These are phyloP conservation scores for Acidiella bohemica DNA, from an alignment of 495 filamentous ascomycete species.

Conservation along the genomic window DNA sequence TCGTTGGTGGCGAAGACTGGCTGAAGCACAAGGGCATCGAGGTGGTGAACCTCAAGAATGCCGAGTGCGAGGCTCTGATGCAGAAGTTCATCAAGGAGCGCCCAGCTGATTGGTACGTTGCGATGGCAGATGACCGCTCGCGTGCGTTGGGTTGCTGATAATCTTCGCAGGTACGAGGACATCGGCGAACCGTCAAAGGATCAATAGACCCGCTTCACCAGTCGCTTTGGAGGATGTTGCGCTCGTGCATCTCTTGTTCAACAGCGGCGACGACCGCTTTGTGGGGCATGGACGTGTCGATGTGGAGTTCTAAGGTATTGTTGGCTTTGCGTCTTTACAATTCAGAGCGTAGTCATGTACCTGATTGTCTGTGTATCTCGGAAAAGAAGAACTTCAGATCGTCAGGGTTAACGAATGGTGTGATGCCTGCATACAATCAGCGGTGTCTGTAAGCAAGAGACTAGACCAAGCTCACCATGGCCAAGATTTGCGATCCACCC, in stretches of 20 bases:
- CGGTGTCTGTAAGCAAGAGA: background rate
- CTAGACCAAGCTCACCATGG: conserved; percentile 49
- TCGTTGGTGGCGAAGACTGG: conserved; percentile 64
- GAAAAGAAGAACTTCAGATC: conserved; percentile 85
- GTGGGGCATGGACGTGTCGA: conserved; percentile 5
- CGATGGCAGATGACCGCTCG: conserved; percentile 5
- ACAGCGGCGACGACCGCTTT: conserved; percentile 3
- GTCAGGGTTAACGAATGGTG: conserved; percentile 84
- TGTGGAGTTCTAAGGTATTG: conserved; percentile 10
- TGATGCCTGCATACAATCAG: conserved; percentile 48
- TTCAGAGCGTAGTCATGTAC: conserved; percentile 14
- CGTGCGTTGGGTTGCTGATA: background rate
- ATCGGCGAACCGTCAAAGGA: conserved; percentile 34
- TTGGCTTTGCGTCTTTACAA: conserved; percentile 11
- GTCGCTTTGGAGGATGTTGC: conserved; percentile 15
- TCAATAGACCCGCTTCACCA: too few relatives aligned
- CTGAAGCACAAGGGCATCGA: conserved; percentile 59
- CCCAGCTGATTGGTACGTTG: conserved; percentile 31
- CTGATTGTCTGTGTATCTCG: conserved; percentile 65
- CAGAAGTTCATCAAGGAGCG: conserved; percentile 60
- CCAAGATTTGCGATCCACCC: conserved; percentile 82
- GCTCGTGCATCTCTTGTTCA: conserved; percentile 16
- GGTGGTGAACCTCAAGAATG: conserved; percentile 55
- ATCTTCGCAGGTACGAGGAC: conserved; percentile 52
- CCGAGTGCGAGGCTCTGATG: conserved; percentile 62